phyloP scores from a whole-genome alignment of 192 early-diverging fungal genomes.

The Podila epigama region DNA sequence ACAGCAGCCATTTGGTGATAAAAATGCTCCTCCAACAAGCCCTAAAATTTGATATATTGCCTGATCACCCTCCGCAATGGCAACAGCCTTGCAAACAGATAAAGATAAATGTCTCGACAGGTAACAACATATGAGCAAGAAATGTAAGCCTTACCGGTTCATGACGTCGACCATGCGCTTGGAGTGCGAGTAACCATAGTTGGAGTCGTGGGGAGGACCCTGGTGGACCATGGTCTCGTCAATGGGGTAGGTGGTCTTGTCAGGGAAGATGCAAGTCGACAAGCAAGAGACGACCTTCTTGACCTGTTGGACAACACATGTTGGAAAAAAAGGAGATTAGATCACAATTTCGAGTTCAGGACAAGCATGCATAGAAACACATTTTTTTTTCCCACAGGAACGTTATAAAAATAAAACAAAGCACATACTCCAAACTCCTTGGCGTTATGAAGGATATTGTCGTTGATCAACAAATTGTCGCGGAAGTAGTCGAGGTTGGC shows the following conservation, averaged over 20 bases:
- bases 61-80: neutral
- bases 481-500: constrained; percentile 80
- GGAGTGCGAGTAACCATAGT: constrained; percentile 84
- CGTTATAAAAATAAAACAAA: neutral
- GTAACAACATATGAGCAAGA: no score
- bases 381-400: neutral
- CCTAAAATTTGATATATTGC: no score
- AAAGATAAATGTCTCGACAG: no score
- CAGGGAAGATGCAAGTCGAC: constrained; percentile 87
- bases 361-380: no score
- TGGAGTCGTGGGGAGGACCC: constrained; percentile 81
- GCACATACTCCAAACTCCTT: constrained; percentile 64
- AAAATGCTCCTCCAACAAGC: no score
- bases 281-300: constrained; percentile 87
- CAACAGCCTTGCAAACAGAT: neutral
- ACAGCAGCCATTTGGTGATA: neutral
- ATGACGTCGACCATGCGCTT: constrained; percentile 87
- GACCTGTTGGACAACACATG: no score
- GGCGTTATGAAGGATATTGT: constrained; percentile 71
- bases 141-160: constrained; percentile 65
- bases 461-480: constrained; percentile 82
- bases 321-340: no score
- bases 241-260: constrained; percentile 84
- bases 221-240: constrained; percentile 87
- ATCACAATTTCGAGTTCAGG: no score